These are phyloP conservation scores for Ganoderma leucocontextum DNA, from an alignment of 1,284 basidiomycete genomes.

Conservation along the genomic window DNA sequence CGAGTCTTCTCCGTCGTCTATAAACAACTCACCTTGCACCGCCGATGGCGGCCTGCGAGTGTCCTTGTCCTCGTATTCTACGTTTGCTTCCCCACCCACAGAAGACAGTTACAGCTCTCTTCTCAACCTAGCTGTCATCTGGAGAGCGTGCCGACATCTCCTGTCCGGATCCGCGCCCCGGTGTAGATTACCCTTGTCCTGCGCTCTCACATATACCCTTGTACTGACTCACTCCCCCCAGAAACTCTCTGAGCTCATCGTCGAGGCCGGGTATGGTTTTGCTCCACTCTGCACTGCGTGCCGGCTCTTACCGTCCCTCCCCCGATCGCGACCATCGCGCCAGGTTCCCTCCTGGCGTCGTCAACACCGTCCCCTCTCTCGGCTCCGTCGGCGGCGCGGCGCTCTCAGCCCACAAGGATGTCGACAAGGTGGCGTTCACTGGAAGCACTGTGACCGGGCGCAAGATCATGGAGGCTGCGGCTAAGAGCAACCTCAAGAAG, in stretches of 20 bases:
- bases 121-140: background rate
- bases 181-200: no score
- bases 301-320: conserved; percentile 8
- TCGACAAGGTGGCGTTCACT: conserved; percentile 89
- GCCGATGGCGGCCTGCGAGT: background rate
- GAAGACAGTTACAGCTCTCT: background rate
- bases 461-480: conserved; percentile 91
- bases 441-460: conserved; percentile 90
- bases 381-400: conserved; percentile 88
- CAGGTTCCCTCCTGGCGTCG: conserved; percentile 92
- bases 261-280: conserved; percentile 36
- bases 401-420: conserved; percentile 77
- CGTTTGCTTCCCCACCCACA: background rate
- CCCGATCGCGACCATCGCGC: conserved; percentile 29
- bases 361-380: conserved; percentile 88
- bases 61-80: background rate
- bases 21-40: background rate
- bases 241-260: conserved; percentile 84
- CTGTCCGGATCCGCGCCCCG: conserved; percentile 1
- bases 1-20: conserved; percentile 8
- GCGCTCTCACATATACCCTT: conserved; percentile 4
- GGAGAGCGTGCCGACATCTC: conserved; percentile 1
- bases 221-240: conserved; percentile 38
- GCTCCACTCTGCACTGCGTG: conserved; percentile 15
- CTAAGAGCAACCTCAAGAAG: conserved; percentile 94